Base-by-base conservation (phyloP, 371 early-diverging fungal species). In the Mortierella sp. region DNA sequence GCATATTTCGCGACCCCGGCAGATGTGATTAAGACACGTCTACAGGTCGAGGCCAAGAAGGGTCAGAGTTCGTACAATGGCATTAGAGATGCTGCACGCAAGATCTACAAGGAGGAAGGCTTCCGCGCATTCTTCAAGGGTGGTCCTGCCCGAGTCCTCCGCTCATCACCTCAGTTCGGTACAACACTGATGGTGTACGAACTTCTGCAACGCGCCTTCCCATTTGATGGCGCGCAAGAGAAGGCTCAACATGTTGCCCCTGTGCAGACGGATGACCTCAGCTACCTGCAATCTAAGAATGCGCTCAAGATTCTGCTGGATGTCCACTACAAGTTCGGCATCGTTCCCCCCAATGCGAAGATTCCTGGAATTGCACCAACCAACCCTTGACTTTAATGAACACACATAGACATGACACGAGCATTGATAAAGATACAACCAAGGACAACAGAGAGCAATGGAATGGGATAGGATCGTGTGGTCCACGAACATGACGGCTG, bases 1-100 rank as follows among this genome's bases (percentile, higher is more conserved):
- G 97, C 98, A 12, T 98, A 97, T 81, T 89, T 98, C 49, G 95
- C 97, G 40, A 98, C 99, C 0, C 98, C 98, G 5, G 97, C 97
- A 22, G 98, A 98, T 81, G 98, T 98, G 14, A 97, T 98, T 85
- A 98, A 98, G 86, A 98, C 98, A 4, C 92, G 98, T 57, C 81
- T 98, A n/a, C 98, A 98, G 77, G 98, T 97, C 37, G 95, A 94
- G 60, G 95, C 98, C n/a, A 83, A 90, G 34, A 88, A 91, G 63
- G 98, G 98, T 31, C 94, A 98, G 77, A 92, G 94, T 7, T 82
- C 85, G 1, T 98, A 98, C 80, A 83, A 71, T 3, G 98, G 98
- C 47, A 91, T 98, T 40, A 22, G 79, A 2, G 97, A 97, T 80
- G 96, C 96, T 9, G 91, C 92, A 19, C 72, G 83, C 63, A 96